These are phyloP conservation scores for Serendipita sp. DNA, from an alignment of 768 basidiomycete genomes.

Conservation along the genomic window DNA sequence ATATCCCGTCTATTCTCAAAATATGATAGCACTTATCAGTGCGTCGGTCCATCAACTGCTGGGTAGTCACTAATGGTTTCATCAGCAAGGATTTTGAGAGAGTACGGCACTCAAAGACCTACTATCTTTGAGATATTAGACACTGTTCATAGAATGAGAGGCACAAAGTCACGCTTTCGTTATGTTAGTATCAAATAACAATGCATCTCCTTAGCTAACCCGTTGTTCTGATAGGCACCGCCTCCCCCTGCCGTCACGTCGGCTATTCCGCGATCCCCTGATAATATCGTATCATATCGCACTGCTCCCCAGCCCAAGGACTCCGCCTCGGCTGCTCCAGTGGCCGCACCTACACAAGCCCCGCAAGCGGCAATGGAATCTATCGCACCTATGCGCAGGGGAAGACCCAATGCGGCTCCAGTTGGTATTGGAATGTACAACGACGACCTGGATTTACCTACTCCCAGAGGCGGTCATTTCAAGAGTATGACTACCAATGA, in stretches of 20 bases:
- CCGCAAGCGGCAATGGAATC: slow-evolving; percentile 67
- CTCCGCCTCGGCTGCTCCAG: neutral
- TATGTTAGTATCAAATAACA: slow-evolving; percentile 29
- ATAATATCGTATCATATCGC: slow-evolving; percentile 27
- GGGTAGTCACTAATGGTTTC: neutral
- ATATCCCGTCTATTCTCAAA: slow-evolving; percentile 70
- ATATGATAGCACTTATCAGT: slow-evolving; percentile 78
- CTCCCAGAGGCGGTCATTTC: neutral
- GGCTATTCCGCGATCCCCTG: slow-evolving; percentile 11
- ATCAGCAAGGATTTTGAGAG: slow-evolving; percentile 79
- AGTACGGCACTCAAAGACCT: slow-evolving; percentile 75
- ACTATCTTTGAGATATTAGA: slow-evolving; percentile 74
- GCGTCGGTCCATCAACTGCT: slow-evolving; percentile 8
- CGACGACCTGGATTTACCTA: neutral
- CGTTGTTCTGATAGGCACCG: slow-evolving; percentile 9
- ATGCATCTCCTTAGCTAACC: slow-evolving; percentile 7
- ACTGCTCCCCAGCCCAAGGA: slow-evolving; percentile 11
- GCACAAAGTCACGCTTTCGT: slow-evolving; percentile 64
- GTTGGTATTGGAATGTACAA: neutral
- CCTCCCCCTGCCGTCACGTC: slow-evolving; percentile 9
- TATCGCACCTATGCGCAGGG: slow-evolving; percentile 63
- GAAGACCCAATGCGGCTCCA: slow-evolving; percentile 31
- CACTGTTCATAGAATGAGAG: slow-evolving; percentile 71
- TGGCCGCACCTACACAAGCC: slow-evolving; percentile 33
- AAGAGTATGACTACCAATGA: neutral